Conservation (phyloP, 2,329 filamentous ascomycete genomes). For the Apiospora koreana region DNA sequence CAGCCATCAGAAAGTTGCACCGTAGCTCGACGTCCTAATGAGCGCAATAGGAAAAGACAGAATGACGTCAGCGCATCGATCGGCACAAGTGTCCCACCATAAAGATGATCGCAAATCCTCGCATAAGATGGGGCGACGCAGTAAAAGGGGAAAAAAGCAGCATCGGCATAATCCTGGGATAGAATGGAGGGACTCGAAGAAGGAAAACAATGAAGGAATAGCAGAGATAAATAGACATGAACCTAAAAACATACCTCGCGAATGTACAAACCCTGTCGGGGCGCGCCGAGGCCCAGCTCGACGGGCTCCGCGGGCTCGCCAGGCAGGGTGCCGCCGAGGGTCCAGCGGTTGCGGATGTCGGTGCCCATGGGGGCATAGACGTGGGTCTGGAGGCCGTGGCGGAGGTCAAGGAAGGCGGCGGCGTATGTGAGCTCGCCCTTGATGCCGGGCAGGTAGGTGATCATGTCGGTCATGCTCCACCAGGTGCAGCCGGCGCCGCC, state of each 20-base stretch:
- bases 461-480: constrained; percentile 79
- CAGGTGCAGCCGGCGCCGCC: constrained; percentile 54
- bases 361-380: constrained; percentile 81
- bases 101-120: too few species aligned
- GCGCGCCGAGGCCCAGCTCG: constrained; percentile 68
- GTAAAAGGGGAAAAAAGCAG: too few species aligned
- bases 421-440: constrained; percentile 75
- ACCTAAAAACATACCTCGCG: constrained; percentile 51
- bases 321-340: constrained; percentile 68
- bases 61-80: neutral
- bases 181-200: too few species aligned
- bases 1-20: constrained; percentile 74
- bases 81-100: neutral
- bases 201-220: too few species aligned
- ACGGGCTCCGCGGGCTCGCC: constrained; percentile 67
- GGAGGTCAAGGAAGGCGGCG: constrained; percentile 75
- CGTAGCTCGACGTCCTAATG: constrained; percentile 71
- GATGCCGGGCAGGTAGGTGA: constrained; percentile 71
- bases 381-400: constrained; percentile 76
- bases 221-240: too few species aligned
- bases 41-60: neutral
- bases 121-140: too few species aligned
- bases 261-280: constrained; percentile 72
- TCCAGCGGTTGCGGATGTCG: constrained; percentile 79
- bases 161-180: too few species aligned